Evolutionary conservation across 257 asterid genomes (phyloP), one percentile per base, ranked within the genome.

Genomic region (Capsicum pubescens): DNA sequence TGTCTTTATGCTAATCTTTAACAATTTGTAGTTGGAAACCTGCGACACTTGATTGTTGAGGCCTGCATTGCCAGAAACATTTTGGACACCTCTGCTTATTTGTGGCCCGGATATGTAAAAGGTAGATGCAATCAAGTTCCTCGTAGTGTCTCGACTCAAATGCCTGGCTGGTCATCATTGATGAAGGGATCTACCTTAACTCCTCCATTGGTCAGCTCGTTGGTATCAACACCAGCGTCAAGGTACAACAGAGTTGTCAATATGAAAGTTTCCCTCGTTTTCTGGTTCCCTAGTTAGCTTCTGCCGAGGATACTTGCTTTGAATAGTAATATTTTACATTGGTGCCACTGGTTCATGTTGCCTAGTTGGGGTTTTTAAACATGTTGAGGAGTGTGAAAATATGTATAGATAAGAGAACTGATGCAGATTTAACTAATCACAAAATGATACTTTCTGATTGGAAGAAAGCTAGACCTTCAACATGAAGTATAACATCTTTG

Each of bases 51-150:
- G 87, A 92, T 97, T 86, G 97, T 95, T 48, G 99, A 97, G 90
- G 98, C 97, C 79, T 97, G 99, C 88, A 93, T 97, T 87, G 98
- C 99, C 77, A 91, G 99, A 88, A 91, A 95, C 88, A 84, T 97
- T 81, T 87, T 97, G 93, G 98, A 95, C 82, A 95, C 97, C 58
- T 93, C 98, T 55, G 95, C 99, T 66, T 97, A 97, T 89, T 74
- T 87, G 87, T 97, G 99, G 98, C 97, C 98, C 59, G 98, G 99
- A 86, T 97, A 97, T 87, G 97, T 97, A 78, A 93, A 92, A 88
- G 95, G 98, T 78, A 94, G 87, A 82, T 84, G 92, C 86, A 92
- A 91, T 86, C 97, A 95, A 89, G 89, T 93, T 79, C 97, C 97
- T 83, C 93, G 94, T 83, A 92, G 88, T 84, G 83, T 92, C 86